Base-by-base conservation (phyloP, 768 basidiomycete species). In the Naganishia antarctica region DNA sequence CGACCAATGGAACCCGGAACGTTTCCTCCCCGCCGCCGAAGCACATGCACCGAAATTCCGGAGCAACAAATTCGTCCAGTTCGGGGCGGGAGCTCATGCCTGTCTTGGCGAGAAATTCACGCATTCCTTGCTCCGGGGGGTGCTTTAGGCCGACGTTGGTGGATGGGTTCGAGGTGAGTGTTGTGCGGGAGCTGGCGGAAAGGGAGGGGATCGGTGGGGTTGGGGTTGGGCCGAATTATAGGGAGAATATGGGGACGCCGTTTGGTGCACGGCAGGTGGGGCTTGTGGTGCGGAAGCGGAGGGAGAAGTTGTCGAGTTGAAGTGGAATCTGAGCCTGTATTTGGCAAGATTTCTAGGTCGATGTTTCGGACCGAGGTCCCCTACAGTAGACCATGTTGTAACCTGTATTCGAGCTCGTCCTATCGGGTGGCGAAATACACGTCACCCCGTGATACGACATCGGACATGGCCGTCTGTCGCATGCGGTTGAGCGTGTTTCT, bases 21-120 rank as follows among this genome's bases (percentile, higher is more conserved):
- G 53, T 25, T 57, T 37, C 34, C 18, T 57, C 16, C 31, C 50
- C 11, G 31, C 34, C n/a, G 50, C 29, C 7, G 29, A n/a, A 18
- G 4, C 50, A 18, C 32, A 51, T 18, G 13, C 29, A 3, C 32
- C 50, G 29, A 51, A 51, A 21, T 51, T 51, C 31, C 29, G 50
- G 31, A 51, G 32, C 31, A 29, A 51, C 15, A 31, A 51, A 21
- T 51, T 51, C n/a, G 50, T 51, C 6, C 50, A 51, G 50, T 51
- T 51, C 32, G 50, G 50, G 31, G 29, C 29, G 15, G 50, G 50
- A n/a, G 32, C 29, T 13, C 57, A 45, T 25, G 57, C 43, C 21
- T 59, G 57, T 59, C 25, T 45, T 11, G 57, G 37, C 11, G 57
- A 59, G 37, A 59, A 43, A 37, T 28, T 59, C 21, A 59, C 57